Evolutionary conservation across 2,329 filamentous ascomycete genomes (phyloP), one percentile per base, ranked within the genome.

Genomic region (Paramyrothecium sp.): DNA sequence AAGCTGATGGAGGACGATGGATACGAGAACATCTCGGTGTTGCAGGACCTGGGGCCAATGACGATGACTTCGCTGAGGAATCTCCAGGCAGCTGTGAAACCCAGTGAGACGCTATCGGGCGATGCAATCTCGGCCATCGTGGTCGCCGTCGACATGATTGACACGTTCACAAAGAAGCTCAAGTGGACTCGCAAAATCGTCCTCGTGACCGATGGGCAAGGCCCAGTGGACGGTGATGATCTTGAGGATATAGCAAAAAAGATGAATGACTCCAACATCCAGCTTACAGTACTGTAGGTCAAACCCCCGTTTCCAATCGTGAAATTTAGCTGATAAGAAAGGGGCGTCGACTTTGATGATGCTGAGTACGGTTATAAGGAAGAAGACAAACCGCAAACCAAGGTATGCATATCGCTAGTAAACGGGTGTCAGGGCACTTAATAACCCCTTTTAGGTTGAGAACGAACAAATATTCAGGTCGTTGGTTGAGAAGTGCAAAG

Each of bases 291-390:
- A 12, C 75, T 98, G 89, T 92, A 73, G 73, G 89, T 81, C 3
- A 20, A 12, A n/a, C 20, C 2, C 54, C 17, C 33, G 12, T n/a
- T n/a, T 4, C n/a, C 7, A n/a, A 13, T 17, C 7, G 3, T 46
- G 21, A 3, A 33, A 17, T 2, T 16, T 17, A 10, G 51, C 65
- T 71, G 58, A 71, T 55, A 48, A 38, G 10, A 16, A 47, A 93
- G 89, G 55, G 95, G 95, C 16, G 85, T 96, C 19, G 95, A 99
- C 71, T 98, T 99, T 72, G 92, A 99, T 69, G 92, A 97, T 70
- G 71, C 85, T 1, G 92, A 96, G 2, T 97, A 89, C 68, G 93
- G 93, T 47, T 90, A 91, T 69, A 96, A 96, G 71, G 94, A 98
- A 75, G 92, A 97, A 71, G 85, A 90, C 62, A 99, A 99, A 70